phyloP scores from a whole-genome alignment of 78 protist genomes.

The Dictyostelium intermedium region DNA sequence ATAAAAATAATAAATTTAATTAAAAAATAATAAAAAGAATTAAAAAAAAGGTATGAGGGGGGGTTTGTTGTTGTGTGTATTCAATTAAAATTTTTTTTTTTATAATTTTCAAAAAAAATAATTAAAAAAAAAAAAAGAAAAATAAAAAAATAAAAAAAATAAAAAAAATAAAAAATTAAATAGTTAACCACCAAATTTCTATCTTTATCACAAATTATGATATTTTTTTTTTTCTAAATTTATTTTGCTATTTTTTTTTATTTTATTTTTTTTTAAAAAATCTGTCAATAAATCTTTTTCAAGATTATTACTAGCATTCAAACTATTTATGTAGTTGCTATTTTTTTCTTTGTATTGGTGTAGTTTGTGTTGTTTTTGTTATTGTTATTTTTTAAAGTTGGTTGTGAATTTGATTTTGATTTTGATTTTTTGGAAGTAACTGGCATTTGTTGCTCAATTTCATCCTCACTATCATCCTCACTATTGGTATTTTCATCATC shows the following conservation, averaged over 20 bases:
- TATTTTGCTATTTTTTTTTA: not conserved
- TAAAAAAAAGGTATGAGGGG: no score
- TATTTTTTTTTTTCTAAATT: not conserved
- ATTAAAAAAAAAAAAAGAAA: no score
- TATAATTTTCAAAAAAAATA: no score
- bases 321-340: not conserved
- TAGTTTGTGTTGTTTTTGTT: not conserved
- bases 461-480: not conserved
- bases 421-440: not conserved
- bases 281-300: not conserved
- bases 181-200: no score
- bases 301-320: not conserved
- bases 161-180: no score
- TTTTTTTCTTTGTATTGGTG: not conserved
- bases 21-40: not conserved
- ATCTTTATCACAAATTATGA: no score
- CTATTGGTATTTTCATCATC: not conserved
- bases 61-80: no score
- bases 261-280: not conserved
- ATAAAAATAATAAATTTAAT: not conserved
- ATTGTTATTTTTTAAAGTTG: not conserved
- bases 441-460: not conserved
- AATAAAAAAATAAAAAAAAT: no score
- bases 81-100: no score
- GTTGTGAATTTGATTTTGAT: not conserved